Percentiles rank a stretch among this genome's conserved stretches.
Evolutionary conservation across 192 early-diverging fungal genomes (phyloP).

Genomic region (Backusella luteola): DNA sequence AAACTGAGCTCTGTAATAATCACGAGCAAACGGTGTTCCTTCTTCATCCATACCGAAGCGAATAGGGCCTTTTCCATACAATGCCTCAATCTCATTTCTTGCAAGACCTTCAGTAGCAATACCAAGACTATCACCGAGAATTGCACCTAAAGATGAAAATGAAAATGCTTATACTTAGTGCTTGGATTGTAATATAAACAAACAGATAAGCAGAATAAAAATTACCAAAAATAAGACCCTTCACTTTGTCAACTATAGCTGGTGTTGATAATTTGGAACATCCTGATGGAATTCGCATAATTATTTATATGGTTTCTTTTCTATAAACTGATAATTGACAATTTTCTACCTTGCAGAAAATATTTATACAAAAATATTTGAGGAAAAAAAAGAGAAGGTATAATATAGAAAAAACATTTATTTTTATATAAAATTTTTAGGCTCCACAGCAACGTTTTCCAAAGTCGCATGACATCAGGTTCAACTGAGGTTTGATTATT

Average conservation of each 20-base stretch:
- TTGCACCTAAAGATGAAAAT: constrained; percentile 40
- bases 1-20: constrained; percentile 24
- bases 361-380: neutral
- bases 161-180: neutral
- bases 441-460: neutral
- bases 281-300: constrained; percentile 35
- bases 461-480: neutral
- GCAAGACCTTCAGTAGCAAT: constrained; percentile 62
- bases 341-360: constrained; percentile 21
- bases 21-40: constrained; percentile 25
- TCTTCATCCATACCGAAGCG: constrained; percentile 51
- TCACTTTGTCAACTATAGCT: constrained; percentile 33
- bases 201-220: neutral
- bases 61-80: constrained; percentile 59
- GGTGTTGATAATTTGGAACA: constrained; percentile 29
- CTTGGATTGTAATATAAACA: neutral
- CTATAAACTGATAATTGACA: neutral
- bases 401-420: neutral
- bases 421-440: neutral
- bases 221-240: constrained; percentile 41
- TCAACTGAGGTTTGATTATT: neutral
- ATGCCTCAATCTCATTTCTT: constrained; percentile 33
- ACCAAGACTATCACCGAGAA: constrained; percentile 62
- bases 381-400: constrained; percentile 3
- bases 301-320: neutral